Percentiles rank a stretch among this genome's conserved stretches.
phyloP scores from a whole-genome alignment of 345 rosid genomes.

The Bruguiera gymnorhiza region DNA sequence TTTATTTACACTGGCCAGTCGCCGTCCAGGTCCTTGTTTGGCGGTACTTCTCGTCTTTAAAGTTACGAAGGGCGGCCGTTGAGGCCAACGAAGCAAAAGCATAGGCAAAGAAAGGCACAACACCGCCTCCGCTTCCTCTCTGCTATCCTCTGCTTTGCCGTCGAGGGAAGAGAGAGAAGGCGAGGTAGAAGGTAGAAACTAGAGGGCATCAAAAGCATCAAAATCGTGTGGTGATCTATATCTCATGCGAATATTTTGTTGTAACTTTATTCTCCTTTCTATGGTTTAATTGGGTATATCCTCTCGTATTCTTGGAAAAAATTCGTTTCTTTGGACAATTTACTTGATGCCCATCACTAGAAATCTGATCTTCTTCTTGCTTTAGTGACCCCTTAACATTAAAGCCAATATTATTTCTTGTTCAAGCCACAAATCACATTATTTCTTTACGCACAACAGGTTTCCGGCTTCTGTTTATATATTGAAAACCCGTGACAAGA shows the following conservation, averaged over 20 bases:
- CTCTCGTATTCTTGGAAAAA: constrained; percentile 13
- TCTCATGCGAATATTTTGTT: background rate
- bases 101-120: too few species aligned
- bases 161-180: too few species aligned
- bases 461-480: background rate
- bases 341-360: background rate
- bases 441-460: background rate
- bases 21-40: background rate
- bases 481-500: background rate
- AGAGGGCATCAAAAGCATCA: background rate
- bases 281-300: background rate
- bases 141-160: constrained; percentile 20
- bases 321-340: background rate
- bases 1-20: too few species aligned
- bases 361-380: background rate
- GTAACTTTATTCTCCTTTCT: background rate
- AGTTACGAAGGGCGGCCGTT: background rate
- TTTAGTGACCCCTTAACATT: constrained; percentile 10
- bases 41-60: background rate
- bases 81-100: background rate
- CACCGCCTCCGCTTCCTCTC: too few species aligned
- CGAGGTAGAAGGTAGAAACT: background rate
- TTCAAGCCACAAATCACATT: background rate
- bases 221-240: constrained; percentile 8
- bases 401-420: background rate